Conservation (phyloP, 2,329 filamentous ascomycete species). For the Pestalotiopsis sp. region DNA sequence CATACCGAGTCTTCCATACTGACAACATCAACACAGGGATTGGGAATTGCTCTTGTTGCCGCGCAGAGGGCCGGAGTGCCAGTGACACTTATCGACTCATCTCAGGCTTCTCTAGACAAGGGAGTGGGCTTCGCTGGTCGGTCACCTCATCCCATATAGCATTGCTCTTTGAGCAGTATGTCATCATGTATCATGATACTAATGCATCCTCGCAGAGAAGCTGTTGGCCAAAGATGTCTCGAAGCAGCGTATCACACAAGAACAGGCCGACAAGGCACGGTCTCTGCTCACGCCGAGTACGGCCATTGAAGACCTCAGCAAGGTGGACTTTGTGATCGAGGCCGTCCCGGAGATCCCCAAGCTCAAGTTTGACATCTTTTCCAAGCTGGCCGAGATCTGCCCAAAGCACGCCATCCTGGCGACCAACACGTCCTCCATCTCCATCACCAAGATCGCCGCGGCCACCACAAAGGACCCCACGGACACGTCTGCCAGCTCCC, state of each 20-base stretch:
- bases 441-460: slow-evolving; percentile 93
- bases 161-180: neutral
- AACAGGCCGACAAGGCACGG: slow-evolving; percentile 75
- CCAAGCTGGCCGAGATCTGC: slow-evolving; percentile 78
- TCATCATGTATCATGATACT: neutral
- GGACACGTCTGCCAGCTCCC: slow-evolving; percentile 78
- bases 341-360: slow-evolving; percentile 90
- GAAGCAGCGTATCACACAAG: slow-evolving; percentile 83
- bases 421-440: slow-evolving; percentile 98
- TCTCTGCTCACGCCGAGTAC: slow-evolving; percentile 71
- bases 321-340: slow-evolving; percentile 97
- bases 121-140: slow-evolving; percentile 85
- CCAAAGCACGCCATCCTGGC: slow-evolving; percentile 86
- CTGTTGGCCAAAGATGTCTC: slow-evolving; percentile 89
- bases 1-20: slow-evolving; percentile 25
- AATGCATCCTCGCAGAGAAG: slow-evolving; percentile 66
- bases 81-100: slow-evolving; percentile 84
- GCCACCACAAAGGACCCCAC: slow-evolving; percentile 78
- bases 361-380: slow-evolving; percentile 88
- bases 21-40: slow-evolving; percentile 60
- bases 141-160: slow-evolving; percentile 21
- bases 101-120: slow-evolving; percentile 83
- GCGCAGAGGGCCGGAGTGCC: slow-evolving; percentile 82
- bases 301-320: slow-evolving; percentile 73
- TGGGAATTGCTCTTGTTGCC: slow-evolving; percentile 94